Base-by-base conservation (phyloP, 164 flowering plant species). In the Vitis riparia region DNA sequence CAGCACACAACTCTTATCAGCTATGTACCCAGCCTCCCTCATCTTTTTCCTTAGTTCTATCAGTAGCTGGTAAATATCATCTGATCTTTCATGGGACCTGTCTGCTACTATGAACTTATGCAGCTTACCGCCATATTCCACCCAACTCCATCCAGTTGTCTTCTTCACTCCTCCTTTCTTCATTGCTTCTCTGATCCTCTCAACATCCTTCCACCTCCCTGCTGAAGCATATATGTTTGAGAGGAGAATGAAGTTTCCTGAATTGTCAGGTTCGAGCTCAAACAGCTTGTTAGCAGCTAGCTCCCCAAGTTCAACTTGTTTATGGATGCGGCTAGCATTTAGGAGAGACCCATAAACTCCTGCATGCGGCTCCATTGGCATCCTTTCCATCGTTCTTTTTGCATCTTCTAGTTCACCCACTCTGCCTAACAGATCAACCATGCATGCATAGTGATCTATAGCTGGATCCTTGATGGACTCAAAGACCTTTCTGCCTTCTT, bases 381-480 rank as follows among this genome's bases (percentile, higher is more conserved):
- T 88, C 51, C 48, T 68, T 8, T 77, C 61, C 3, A 91, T 68
- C 62, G 89, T 58, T 55, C 17, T 70, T 73, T 76, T 78, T 14
- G 92, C 97, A 73, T 88, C 88, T 19, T 91, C 86, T 1, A 91
- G 76, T 65, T 88, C 61, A 10, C 93, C 97, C 10, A 70, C 78
- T 64, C 97, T 79, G 27, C 93, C 88, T 37, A 90, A 73, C 65
- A 90, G 70, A 78, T 92, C 97, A 62, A 90, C 85, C 85, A 90
- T 80, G 75, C 93, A 88, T 0, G 94, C 89, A 74, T 86, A 92
- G 76, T 92, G 97, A 71, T 92, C 92, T 14, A 84, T 73, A 5
- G 79, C 59, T n/a, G 92, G 93, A 49, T 23, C 30, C 49, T 74
- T 65, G 2, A 90, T 87, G 15, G 84, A 84, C 17, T 85, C 67